Base-by-base conservation (phyloP, 2,329 filamentous ascomycete genomes). In the Colletotrichum costaricense region DNA sequence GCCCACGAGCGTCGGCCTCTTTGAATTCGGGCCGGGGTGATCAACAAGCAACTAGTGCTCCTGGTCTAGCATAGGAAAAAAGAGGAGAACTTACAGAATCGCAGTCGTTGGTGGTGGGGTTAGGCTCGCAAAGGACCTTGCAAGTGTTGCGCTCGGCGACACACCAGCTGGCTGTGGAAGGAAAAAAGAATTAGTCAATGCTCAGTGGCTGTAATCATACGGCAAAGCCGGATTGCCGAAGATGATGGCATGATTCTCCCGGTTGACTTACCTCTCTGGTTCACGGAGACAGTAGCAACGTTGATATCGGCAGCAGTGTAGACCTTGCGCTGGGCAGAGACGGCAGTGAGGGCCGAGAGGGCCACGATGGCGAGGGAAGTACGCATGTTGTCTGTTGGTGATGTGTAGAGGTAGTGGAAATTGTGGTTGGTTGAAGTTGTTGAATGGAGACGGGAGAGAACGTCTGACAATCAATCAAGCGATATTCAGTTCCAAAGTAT, bases 101-200 rank as follows among this genome's bases (percentile, higher is more conserved):
- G 79, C 89, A 91, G 67, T 78, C 76, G 79, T 90, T 89, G 66
- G 74, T 74, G 6, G 79, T 75, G 24, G 82, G 79, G 66, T 78
- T 75, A 67, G 77, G 72, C 66, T 78, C 79, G 82, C 89, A 91
- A 54, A 91, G 84, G 28, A 80, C 80, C 59, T 74, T 74, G 82
- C 89, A 91, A 52, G 85, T 86, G 79, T 88, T 86, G 72, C 79
- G 80, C 83, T 91, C 82, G 55, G 83, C 87, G 65, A 78, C 79
- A 80, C 89, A 91, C 88, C 88, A 90, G 22, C 77, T 69, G 59
- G 85, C 88, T 89, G 74, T 72, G 5, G n/a, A 33, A 42, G 57
- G 33, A 12, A 59, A n/a, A 26, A 59, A 38, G 22, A 22, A 12
- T 73, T 19, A 65, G 70, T 35, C 11, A 12, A n/a, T 26, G 22